Base-by-base conservation (phyloP, 179 eudicot genomes). In the Corrigiola litoralis region DNA sequence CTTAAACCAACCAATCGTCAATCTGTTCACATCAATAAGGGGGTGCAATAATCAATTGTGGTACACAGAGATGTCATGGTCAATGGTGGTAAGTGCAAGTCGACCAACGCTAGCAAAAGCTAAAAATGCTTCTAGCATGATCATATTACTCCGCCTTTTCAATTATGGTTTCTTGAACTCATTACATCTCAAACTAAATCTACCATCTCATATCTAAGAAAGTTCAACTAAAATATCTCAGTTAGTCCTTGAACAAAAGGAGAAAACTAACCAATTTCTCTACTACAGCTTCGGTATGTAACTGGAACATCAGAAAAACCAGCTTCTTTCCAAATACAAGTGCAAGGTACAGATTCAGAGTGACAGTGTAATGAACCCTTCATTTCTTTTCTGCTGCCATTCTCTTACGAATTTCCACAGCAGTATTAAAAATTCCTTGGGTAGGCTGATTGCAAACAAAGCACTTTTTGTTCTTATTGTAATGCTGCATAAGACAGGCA, bases 371-470 rank as follows among this genome's bases (percentile, higher is more conserved):
- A 63, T 64, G 31, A 36, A 67, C 74, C 55, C 58, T 33, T 78
- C 66, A 72, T 70, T 85, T 86, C 48, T 65, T 66, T 13, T 84
- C 85, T 13, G 84, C 85, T 36, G 88, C 90, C 66, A 65, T 84
- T 64, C 56, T 89, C 73, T 84, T 85, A 59, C 88, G 88, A 55
- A 89, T 84, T 77, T 85, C 96, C 12, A 74, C 84, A 4, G 90
- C 98, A 13, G 92, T 77, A 63, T 89, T 84, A 77, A 92, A 90
- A 54, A 90, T 82, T 62, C 96, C 98, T 61, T 74, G 76, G 1
- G 95, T 89, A 5, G 83, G 87, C 81, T 85, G 68, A 86, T 87
- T 76, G 78, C 98, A 92, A 1, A 85, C 89, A 34, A 79, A 92
- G 77, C 97, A 92, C 72, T 87, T 92, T 55, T 90, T 87, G 72